A percentile compares a stretch with the other conserved stretches of the same genome.
phyloP scores from a whole-genome alignment of 495 filamentous ascomycete genomes.

The Aspergillus bridgeri region DNA sequence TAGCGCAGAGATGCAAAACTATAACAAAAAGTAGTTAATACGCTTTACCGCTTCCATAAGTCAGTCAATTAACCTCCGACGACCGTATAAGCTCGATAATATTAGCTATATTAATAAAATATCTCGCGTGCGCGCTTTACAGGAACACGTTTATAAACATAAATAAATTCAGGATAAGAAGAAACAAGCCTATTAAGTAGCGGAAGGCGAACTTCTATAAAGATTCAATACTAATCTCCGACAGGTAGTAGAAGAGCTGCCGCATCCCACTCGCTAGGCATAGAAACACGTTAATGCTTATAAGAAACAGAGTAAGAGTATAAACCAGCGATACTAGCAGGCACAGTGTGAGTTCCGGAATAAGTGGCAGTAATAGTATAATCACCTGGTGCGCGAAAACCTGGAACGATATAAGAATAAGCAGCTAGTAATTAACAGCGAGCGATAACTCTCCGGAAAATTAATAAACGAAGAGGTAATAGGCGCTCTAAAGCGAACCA shows the following conservation, averaged over 20 bases:
- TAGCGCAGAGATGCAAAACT: too few relatives aligned
- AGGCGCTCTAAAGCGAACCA: too few relatives aligned
- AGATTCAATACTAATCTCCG: constrained; percentile 12
- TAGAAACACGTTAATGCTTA: background rate
- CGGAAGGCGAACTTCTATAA: constrained; percentile 7
- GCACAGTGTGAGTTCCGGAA: constrained; percentile 17
- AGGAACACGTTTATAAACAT: constrained; percentile 9
- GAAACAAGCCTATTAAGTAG: constrained; percentile 14
- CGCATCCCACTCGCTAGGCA: background rate
- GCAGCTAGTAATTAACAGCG: too few relatives aligned
- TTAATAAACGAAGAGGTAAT: too few relatives aligned
- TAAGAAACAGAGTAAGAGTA: background rate
- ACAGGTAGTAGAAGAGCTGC: background rate
- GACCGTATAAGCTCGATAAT: constrained; percentile 22
- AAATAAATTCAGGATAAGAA: constrained; percentile 13
- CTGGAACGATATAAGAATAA: constrained; percentile 29
- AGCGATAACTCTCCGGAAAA: too few relatives aligned
- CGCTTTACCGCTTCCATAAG: constrained; percentile 31
- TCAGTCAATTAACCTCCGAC: constrained; percentile 31
- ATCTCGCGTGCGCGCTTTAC: constrained; percentile 10
- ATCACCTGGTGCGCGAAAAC: constrained; percentile 22
- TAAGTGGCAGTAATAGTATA: constrained; percentile 22
- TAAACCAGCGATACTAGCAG: constrained; percentile 22
- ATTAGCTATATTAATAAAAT: constrained; percentile 20
- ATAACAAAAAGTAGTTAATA: constrained; percentile 31